These are phyloP conservation scores for Solanum arcanum DNA, from an alignment of 257 asterid species.

Conservation along the genomic window DNA sequence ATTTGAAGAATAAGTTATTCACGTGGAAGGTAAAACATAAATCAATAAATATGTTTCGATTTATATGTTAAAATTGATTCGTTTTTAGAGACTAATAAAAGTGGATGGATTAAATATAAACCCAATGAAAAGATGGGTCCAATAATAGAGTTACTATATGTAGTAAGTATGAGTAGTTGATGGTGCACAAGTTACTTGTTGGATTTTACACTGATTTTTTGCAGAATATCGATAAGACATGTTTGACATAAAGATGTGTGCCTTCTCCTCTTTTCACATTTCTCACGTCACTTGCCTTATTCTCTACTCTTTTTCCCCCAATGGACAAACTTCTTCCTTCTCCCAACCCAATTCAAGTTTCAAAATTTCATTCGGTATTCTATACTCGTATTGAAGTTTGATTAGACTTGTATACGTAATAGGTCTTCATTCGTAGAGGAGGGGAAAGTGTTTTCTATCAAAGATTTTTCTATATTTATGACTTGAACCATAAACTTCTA, in stretches of 20 bases:
- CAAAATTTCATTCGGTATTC: too few relatives aligned
- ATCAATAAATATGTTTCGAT: too few relatives aligned
- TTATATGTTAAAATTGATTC: too few relatives aligned
- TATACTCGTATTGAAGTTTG: fast-evolving
- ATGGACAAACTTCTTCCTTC: background rate
- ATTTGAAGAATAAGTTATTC: too few relatives aligned
- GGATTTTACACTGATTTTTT: background rate
- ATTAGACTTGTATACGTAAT: fast-evolving
- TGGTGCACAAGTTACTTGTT: background rate
- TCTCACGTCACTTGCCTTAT: background rate
- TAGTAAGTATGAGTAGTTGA: background rate
- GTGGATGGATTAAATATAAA: too few relatives aligned
- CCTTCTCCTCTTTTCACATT: background rate
- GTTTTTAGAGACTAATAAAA: too few relatives aligned
- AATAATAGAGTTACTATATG: background rate
- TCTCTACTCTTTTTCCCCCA: background rate
- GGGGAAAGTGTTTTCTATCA: fast-evolving
- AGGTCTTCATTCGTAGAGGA: background rate
- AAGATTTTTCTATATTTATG: too few relatives aligned
- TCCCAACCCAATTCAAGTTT: background rate
- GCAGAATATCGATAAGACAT: slow-evolving; percentile 9
- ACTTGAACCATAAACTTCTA: too few relatives aligned
- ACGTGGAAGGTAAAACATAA: too few relatives aligned
- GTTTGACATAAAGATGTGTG: slow-evolving; percentile 4
- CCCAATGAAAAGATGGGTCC: background rate